Percentiles rank a stretch among this genome's conserved stretches.
Conservation (phyloP, 2,329 filamentous ascomycete species). For the Clarireedia homoeocarpa region DNA sequence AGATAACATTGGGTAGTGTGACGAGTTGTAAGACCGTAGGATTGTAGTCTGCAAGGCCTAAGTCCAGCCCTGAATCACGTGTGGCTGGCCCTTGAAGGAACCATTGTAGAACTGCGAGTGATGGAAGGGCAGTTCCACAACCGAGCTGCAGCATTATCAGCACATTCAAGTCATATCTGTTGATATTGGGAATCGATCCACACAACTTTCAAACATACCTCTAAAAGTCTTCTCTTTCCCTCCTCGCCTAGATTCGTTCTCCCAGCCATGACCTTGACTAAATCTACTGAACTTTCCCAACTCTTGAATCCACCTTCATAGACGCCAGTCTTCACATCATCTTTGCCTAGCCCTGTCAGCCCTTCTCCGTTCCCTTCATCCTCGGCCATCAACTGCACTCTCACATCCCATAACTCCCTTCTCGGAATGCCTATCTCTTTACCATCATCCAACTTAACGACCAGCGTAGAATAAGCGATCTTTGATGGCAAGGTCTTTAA, state of each 20-base stretch:
- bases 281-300: constrained; percentile 78
- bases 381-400: constrained; percentile 73
- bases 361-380: constrained; percentile 51
- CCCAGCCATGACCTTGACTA: constrained; percentile 51
- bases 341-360: constrained; percentile 49
- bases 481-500: constrained; percentile 61
- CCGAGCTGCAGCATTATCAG: constrained; percentile 48
- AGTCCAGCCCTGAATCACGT: constrained; percentile 35
- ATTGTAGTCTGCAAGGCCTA: constrained; percentile 75
- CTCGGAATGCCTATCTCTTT: constrained; percentile 52
- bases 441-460: constrained; percentile 52
- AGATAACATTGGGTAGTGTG: constrained; percentile 69
- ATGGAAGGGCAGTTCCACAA: constrained; percentile 70
- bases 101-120: constrained; percentile 62
- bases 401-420: constrained; percentile 74
- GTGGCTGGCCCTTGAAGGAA: constrained; percentile 26
- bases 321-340: constrained; percentile 72
- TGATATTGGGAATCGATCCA: not conserved
- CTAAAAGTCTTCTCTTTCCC: constrained; percentile 20
- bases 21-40: constrained; percentile 68
- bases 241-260: constrained; percentile 4
- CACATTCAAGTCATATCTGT: not conserved
- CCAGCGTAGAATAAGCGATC: constrained; percentile 58
- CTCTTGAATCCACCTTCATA: constrained; percentile 88
- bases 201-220: constrained; percentile 20